phyloP scores from a whole-genome alignment of 2,329 filamentous ascomycete species.

The Domatiomyces catenatus region DNA sequence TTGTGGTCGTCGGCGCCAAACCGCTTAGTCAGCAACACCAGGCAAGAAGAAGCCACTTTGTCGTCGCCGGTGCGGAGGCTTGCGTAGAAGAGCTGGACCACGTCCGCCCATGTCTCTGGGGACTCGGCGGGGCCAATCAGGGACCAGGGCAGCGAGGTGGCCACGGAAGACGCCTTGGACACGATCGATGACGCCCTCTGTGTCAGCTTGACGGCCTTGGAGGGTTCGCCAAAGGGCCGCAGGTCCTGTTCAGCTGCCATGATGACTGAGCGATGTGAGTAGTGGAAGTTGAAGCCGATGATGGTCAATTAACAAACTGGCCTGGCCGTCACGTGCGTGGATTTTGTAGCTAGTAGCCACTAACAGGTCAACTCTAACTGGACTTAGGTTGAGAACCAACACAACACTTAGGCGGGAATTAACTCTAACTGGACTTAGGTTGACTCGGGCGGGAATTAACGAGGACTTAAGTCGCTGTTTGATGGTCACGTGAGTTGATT shows the following conservation, averaged over 20 bases:
- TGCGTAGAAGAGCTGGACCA: slow-evolving; percentile 74
- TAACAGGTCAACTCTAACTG: too few relatives aligned
- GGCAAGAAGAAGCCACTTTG: slow-evolving; percentile 55
- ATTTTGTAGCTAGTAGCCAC: too few relatives aligned
- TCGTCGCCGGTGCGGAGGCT: slow-evolving; percentile 77
- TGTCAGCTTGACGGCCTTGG: slow-evolving; percentile 30
- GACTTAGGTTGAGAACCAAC: too few relatives aligned
- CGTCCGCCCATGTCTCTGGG: slow-evolving; percentile 65
- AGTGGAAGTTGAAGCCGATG: not conserved
- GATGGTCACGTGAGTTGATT: not conserved
- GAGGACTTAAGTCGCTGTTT: not conserved
- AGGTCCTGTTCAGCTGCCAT: not conserved
- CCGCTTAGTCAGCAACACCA: slow-evolving; percentile 59
- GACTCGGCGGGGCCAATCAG: slow-evolving; percentile 45
- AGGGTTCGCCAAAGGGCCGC: slow-evolving; percentile 24
- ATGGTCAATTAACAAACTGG: too few relatives aligned
- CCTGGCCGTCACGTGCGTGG: too few relatives aligned
- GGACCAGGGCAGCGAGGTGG: slow-evolving; percentile 36
- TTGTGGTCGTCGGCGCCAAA: slow-evolving; percentile 78
- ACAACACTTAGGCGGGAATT: too few relatives aligned
- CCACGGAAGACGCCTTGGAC: slow-evolving; percentile 34
- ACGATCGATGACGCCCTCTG: slow-evolving; percentile 30
- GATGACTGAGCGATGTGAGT: not conserved
- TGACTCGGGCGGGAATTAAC: too few relatives aligned
- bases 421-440: too few relatives aligned